Conservation (phyloP, 129 eudicot species). For the Escallonia rubra region DNA sequence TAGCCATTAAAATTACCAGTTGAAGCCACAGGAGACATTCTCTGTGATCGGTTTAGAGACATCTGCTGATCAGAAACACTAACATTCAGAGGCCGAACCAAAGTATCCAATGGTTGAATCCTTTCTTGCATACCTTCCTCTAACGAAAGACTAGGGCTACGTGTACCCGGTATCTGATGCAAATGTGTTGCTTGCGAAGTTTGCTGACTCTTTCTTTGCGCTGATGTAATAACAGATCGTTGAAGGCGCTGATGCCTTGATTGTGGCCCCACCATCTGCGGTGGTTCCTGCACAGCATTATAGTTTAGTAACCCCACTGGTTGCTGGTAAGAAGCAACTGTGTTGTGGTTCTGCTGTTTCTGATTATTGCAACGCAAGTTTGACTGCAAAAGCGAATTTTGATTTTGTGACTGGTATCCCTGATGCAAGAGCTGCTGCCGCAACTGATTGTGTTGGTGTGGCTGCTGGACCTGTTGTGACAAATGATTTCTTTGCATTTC, state of each 20-base stretch:
- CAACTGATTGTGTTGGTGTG: background rate
- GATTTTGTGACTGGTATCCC: background rate
- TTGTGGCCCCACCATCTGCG: background rate
- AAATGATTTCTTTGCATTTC: background rate
- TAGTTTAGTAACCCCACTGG: too few species aligned
- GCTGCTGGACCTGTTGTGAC: background rate
- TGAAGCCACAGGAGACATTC: background rate
- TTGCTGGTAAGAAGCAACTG: too few species aligned
- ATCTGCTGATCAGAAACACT: background rate
- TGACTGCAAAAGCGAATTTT: too few species aligned
- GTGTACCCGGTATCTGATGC: background rate
- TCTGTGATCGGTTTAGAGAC: background rate
- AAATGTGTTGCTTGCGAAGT: background rate
- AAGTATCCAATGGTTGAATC: background rate
- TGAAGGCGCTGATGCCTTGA: too few species aligned
- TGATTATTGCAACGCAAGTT: too few species aligned
- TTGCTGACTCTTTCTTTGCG: background rate
- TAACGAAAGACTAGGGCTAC: background rate
- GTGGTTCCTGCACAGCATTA: background rate
- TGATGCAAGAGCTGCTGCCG: conserved; percentile 1
- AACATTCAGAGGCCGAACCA: background rate
- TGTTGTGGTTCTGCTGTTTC: too few species aligned
- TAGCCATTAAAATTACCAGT: background rate
- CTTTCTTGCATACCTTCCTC: background rate
- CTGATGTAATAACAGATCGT: background rate